phyloP scores from a whole-genome alignment of 164 flowering plant genomes.

The Stephania cephalantha region DNA sequence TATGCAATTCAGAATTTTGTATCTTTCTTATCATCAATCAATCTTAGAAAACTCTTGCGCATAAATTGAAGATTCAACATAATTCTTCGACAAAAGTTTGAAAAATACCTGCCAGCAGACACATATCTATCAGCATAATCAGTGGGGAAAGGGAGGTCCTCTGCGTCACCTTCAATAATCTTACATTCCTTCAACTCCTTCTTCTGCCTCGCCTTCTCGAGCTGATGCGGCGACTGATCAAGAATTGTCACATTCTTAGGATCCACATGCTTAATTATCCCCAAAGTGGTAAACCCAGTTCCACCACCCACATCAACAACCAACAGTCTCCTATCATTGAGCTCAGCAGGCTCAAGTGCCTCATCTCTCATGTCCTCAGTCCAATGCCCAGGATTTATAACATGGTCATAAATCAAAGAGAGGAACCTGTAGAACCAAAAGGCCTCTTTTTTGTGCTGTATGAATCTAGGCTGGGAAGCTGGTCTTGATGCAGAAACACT shows the following conservation, averaged over 20 bases:
- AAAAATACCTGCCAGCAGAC: slow-evolving; percentile 64
- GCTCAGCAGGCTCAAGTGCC: slow-evolving; percentile 74
- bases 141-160: slow-evolving; percentile 66
- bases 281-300: slow-evolving; percentile 74
- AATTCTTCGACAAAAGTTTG: neutral
- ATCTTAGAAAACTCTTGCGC: too few relatives aligned
- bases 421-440: slow-evolving; percentile 79
- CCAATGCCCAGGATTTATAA: slow-evolving; percentile 79
- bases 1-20: too few relatives aligned
- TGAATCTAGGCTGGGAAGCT: slow-evolving; percentile 66
- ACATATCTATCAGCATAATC: slow-evolving; percentile 81
- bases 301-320: slow-evolving; percentile 88
- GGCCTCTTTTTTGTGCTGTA: slow-evolving; percentile 78
- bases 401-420: slow-evolving; percentile 64
- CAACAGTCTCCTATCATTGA: slow-evolving; percentile 39
- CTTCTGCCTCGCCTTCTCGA: slow-evolving; percentile 76
- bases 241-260: slow-evolving; percentile 72
- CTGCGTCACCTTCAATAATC: slow-evolving; percentile 72
- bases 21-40: too few relatives aligned
- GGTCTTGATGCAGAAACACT: slow-evolving; percentile 55
- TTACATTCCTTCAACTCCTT: slow-evolving; percentile 63
- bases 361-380: slow-evolving; percentile 87
- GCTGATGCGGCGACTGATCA: slow-evolving; percentile 81
- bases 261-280: slow-evolving; percentile 74
- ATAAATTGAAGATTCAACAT: neutral